Evolutionary conservation across 305 asterid genomes (phyloP), one percentile per base, ranked within the genome.

Genomic region (Fraxinus nigra): DNA sequence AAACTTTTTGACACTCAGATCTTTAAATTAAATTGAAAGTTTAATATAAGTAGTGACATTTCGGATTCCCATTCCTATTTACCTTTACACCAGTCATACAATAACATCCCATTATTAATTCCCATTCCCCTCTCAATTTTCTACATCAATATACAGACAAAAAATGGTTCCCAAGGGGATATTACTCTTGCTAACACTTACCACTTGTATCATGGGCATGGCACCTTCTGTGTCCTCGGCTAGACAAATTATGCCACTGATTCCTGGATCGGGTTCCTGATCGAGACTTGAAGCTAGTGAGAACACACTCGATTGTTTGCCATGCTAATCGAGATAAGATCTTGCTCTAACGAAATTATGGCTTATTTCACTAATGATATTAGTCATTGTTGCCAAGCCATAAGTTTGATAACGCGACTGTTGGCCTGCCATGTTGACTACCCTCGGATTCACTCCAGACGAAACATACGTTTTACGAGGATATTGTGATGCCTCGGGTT

Each of bases 401-500:
- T n/a, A n/a, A 77, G 76, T n/a, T 3, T 85, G 75, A 86, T 91
- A 18, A 91, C 93, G 4, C 94, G 79, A 77, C 11, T 90, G 97
- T 77, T 89, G 92, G 93, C 90, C 90, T 16, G 78, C 84, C n/a
- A 59, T 91, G 79, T 82, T 92, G 54, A 82, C 84, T 59, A 48
- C 88, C 61, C 85, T 92, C 5, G 97, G 97, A 0, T 83, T 87
- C 69, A 82, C 88, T 3, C 75, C 59, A 3, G 91, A 87, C 33
- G 87, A 90, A 78, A 46, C 89, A 30, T 11, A 87, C 77, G 14
- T 85, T 11, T 77, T 90, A 67, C 82, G 95, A 79, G 97, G 97
- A 2, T 92, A 89, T 11, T 92, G 97, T 51, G 92, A 92, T 46
- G 90, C 91, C 4, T 3, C 48, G 0, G 75, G 72, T 26, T 35